A percentile compares a stretch with the other conserved stretches of the same genome.
Conservation (phyloP, 2,329 filamentous ascomycete genomes). For the Cladorrhinum sp. region DNA sequence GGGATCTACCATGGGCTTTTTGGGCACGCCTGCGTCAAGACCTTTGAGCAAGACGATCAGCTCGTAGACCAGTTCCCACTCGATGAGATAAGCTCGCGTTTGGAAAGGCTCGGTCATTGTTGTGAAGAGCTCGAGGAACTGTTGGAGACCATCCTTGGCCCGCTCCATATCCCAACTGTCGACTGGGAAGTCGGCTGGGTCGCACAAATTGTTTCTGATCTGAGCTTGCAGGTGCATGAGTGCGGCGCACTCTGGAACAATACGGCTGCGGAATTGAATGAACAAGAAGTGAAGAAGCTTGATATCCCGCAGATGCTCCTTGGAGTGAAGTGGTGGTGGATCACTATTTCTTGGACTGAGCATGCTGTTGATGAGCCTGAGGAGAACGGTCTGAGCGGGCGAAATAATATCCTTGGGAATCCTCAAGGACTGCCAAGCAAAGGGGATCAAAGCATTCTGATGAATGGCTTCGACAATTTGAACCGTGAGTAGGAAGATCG, state of each 20-base stretch:
- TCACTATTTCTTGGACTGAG: constrained; percentile 59
- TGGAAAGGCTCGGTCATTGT: constrained; percentile 82
- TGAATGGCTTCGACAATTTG: constrained; percentile 94
- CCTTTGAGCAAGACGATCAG: constrained; percentile 83
- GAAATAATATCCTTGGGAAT: constrained; percentile 96
- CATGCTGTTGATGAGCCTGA: constrained; percentile 87
- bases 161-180: constrained; percentile 98
- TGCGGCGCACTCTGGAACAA: constrained; percentile 92
- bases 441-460: constrained; percentile 83
- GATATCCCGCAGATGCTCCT: constrained; percentile 54
- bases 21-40: constrained; percentile 82
- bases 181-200: constrained; percentile 85
- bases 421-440: constrained; percentile 85
- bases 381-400: constrained; percentile 86
- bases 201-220: constrained; percentile 71
- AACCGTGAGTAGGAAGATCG: constrained; percentile 94
- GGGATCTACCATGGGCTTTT: constrained; percentile 63
- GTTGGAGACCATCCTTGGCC: constrained; percentile 89
- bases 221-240: constrained; percentile 90
- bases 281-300: constrained; percentile 84
- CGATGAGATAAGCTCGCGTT: constrained; percentile 78
- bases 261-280: constrained; percentile 84
- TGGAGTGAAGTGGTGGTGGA: constrained; percentile 44
- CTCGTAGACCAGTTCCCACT: constrained; percentile 90
- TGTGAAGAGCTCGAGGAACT: constrained; percentile 91